Evolutionary conservation across 352 stramenopile genomes (phyloP).

Genomic region (Pythium sp.): DNA sequence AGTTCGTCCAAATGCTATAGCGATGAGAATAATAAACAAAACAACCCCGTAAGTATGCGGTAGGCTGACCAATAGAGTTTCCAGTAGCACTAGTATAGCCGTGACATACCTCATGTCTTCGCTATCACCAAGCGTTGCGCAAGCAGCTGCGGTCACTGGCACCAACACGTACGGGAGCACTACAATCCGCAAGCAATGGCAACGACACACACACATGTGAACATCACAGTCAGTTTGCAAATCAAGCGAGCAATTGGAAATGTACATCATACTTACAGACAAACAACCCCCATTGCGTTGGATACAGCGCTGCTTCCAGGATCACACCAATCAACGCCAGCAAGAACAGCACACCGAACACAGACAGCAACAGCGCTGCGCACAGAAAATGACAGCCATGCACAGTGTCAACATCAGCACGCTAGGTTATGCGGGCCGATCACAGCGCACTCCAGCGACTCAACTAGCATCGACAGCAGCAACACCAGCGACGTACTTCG

Average conservation of each 20-base stretch:
- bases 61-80: not conserved
- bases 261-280: conserved; percentile 30
- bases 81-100: not conserved
- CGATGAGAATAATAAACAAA: not conserved
- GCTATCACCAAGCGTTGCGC: conserved; percentile 41
- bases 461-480: not conserved
- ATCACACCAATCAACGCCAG: conserved; percentile 56
- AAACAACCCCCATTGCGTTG: conserved; percentile 65
- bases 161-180: conserved; percentile 67
- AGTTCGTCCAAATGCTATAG: conserved; percentile 47
- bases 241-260: not conserved
- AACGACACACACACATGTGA: not conserved
- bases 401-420: not conserved
- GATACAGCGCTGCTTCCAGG: conserved; percentile 54
- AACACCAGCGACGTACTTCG: not conserved
- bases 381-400: not conserved
- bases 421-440: not conserved
- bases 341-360: conserved; percentile 50
- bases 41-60: not conserved
- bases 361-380: conserved; percentile 34
- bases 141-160: conserved; percentile 56
- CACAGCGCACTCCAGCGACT: not conserved
- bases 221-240: not conserved
- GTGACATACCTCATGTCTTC: conserved; percentile 44
- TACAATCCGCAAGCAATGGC: conserved; percentile 14